Conservation (phyloP, 768 basidiomycete genomes). For the Tricholoma flavovirens region DNA sequence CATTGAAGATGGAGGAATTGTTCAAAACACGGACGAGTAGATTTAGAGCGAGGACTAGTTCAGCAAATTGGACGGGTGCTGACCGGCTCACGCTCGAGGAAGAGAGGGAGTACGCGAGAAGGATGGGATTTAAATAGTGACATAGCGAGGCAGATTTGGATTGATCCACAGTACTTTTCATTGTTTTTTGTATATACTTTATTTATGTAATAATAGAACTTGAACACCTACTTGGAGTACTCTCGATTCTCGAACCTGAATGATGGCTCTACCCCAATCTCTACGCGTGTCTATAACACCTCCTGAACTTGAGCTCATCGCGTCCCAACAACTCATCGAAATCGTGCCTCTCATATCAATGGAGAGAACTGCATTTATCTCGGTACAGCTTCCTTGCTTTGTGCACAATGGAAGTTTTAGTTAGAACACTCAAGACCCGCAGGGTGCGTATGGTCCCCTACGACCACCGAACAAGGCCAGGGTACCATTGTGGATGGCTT, state of each 20-base stretch:
- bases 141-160: neutral
- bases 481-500: slow-evolving; percentile 96
- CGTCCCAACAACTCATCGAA: slow-evolving; percentile 78
- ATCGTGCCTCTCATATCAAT: slow-evolving; percentile 86
- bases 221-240: too few species aligned
- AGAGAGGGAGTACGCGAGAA: slow-evolving; percentile 77
- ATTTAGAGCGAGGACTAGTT: slow-evolving; percentile 87
- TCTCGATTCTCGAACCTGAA: slow-evolving; percentile 21
- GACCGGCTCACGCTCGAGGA: slow-evolving; percentile 82
- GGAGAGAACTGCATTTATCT: slow-evolving; percentile 89
- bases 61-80: slow-evolving; percentile 94
- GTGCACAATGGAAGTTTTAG: slow-evolving; percentile 2
- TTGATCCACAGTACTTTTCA: too few species aligned
- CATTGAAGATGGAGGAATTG: slow-evolving; percentile 88
- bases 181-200: too few species aligned
- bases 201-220: neutral
- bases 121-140: slow-evolving; percentile 76
- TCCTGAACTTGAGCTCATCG: slow-evolving; percentile 82
- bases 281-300: slow-evolving; percentile 73
- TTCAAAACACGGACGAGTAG: slow-evolving; percentile 74
- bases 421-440: slow-evolving; percentile 16
- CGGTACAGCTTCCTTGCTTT: slow-evolving; percentile 42
- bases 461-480: slow-evolving; percentile 77
- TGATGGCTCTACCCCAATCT: slow-evolving; percentile 84
- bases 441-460: slow-evolving; percentile 94